A percentile compares a stretch with the other conserved stretches of the same genome.
phyloP scores from a whole-genome alignment of 352 stramenopile genomes.

The Pythium graminicola region DNA sequence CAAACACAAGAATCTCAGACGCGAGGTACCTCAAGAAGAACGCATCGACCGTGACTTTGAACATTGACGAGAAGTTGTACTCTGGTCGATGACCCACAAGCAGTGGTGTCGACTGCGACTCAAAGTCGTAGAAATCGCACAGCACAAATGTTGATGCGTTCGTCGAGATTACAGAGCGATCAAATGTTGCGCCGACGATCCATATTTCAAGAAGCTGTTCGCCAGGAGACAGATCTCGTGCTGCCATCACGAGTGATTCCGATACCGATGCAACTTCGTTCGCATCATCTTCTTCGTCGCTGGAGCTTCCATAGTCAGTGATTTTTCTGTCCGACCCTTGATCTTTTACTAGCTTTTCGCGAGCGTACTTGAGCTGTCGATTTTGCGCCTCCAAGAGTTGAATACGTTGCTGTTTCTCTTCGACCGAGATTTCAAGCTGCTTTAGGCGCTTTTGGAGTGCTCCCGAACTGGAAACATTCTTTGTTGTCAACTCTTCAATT shows the following conservation, averaged over 20 bases:
- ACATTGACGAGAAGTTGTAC: conserved; percentile 90
- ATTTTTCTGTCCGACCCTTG: conserved; percentile 22
- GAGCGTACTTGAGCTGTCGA: conserved; percentile 77
- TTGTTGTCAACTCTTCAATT: conserved; percentile 80
- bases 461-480: conserved; percentile 63
- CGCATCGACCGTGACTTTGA: conserved; percentile 89
- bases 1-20: conserved; percentile 78
- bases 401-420: conserved; percentile 80
- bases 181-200: conserved; percentile 70
- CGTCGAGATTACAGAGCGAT: conserved; percentile 50
- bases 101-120: conserved; percentile 88
- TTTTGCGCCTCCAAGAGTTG: conserved; percentile 83
- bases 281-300: conserved; percentile 27
- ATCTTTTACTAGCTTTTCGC: conserved; percentile 34
- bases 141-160: conserved; percentile 88
- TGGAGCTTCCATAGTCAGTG: conserved; percentile 27
- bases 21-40: conserved; percentile 90
- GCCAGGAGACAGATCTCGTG: conserved; percentile 57
- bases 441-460: conserved; percentile 74
- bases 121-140: conserved; percentile 94
- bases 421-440: conserved; percentile 77
- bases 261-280: conserved; percentile 50
- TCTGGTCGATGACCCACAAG: conserved; percentile 69
- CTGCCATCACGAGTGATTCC: conserved; percentile 59
- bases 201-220: conserved; percentile 91